These are phyloP conservation scores for Naganishia albida DNA, from an alignment of 1,284 basidiomycete genomes.

Conservation along the genomic window DNA sequence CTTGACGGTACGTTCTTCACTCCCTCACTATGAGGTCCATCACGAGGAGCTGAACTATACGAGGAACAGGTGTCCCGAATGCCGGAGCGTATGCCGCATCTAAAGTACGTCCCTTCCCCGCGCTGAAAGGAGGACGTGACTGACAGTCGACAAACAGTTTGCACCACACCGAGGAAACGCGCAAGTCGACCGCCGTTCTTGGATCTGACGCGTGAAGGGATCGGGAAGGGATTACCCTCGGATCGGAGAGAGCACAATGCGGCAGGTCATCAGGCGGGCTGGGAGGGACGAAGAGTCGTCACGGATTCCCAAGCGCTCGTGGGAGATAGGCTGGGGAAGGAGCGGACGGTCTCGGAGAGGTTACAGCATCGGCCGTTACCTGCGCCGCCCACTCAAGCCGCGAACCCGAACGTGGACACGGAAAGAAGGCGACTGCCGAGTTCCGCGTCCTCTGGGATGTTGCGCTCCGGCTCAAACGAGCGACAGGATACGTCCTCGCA, in stretches of 20 bases:
- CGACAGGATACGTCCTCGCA: not conserved
- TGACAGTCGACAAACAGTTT: not conserved
- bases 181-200: slow-evolving; percentile 5
- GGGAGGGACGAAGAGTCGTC: not conserved
- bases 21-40: not conserved
- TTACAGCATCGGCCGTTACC: slow-evolving; percentile 14
- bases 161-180: not conserved
- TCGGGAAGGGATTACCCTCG: slow-evolving; percentile 16
- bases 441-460: not conserved
- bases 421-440: not conserved
- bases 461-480: not conserved
- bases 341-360: slow-evolving; percentile 9
- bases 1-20: slow-evolving; percentile 34
- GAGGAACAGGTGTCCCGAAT: slow-evolving; percentile 18
- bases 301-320: not conserved
- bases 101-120: slow-evolving; percentile 24
- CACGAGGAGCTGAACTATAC: not conserved
- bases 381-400: not conserved
- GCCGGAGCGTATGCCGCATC: slow-evolving; percentile 38
- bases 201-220: not conserved
- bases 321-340: not conserved
- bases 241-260: not conserved
- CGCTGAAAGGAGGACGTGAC: not conserved
- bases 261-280: not conserved
- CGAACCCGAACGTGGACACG: not conserved